Conservation (phyloP, 2,329 filamentous ascomycete genomes). For the Pseudogymnoascus sp. region DNA sequence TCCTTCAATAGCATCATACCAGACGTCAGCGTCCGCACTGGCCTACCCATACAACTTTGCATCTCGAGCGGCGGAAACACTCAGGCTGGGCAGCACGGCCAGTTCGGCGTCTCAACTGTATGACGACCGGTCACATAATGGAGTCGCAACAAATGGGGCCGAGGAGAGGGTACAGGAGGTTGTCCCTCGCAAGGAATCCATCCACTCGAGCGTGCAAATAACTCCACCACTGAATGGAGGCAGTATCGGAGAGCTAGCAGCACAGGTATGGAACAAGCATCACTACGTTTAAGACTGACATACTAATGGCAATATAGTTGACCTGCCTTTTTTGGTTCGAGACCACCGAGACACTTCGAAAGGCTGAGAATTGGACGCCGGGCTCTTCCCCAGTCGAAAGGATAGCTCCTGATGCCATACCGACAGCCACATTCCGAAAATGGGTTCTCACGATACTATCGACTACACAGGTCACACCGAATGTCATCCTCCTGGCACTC, state of each 20-base stretch:
- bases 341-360: constrained; percentile 67
- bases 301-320: constrained; percentile 48
- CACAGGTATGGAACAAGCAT: constrained; percentile 50
- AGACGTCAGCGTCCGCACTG: constrained; percentile 10
- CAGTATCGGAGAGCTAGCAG: constrained; percentile 73
- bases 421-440: constrained; percentile 75
- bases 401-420: constrained; percentile 64
- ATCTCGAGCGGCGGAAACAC: constrained; percentile 17
- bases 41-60: constrained; percentile 13
- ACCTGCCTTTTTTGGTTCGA: constrained; percentile 98
- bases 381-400: constrained; percentile 38
- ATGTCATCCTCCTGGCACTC: constrained; percentile 83
- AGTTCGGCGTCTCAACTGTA: constrained; percentile 12
- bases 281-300: constrained; percentile 11
- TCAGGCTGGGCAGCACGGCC: constrained; percentile 13
- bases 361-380: constrained; percentile 50
- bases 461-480: constrained; percentile 93
- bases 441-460: constrained; percentile 88
- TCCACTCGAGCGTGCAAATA: constrained; percentile 48
- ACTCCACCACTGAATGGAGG: constrained; percentile 70
- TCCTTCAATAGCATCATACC: constrained; percentile 13
- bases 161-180: constrained; percentile 17
- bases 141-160: not conserved
- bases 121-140: constrained; percentile 1
- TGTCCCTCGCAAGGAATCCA: constrained; percentile 19